Percentiles rank a stretch among this genome's conserved stretches.
phyloP scores from a whole-genome alignment of 352 stramenopile species.

The Aphanomyces stellatus region DNA sequence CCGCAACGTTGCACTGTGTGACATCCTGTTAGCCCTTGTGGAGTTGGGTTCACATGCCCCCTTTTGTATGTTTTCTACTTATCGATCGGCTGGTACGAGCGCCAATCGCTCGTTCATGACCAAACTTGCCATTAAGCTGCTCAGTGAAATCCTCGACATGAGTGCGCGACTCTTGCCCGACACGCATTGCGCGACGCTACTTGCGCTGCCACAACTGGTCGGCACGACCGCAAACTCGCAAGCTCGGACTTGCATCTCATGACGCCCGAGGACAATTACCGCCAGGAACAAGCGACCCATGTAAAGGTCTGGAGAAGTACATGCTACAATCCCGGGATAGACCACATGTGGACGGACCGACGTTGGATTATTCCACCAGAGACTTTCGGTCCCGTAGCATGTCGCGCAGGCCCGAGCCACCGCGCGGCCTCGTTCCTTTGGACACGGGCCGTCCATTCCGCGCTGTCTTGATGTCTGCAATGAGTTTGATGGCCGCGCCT shows the following conservation, averaged over 20 bases:
- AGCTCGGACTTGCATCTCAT: slow-evolving; percentile 26
- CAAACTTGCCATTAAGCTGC: slow-evolving; percentile 69
- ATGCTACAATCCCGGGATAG: too few relatives aligned
- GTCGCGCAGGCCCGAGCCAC: neutral
- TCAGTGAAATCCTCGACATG: slow-evolving; percentile 77
- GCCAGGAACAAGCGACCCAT: slow-evolving; percentile 81
- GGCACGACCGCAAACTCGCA: slow-evolving; percentile 65
- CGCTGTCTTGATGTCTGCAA: neutral
- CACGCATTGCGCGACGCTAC: slow-evolving; percentile 68
- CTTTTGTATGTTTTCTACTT: neutral
- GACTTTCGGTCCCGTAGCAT: neutral
- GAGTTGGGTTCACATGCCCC: slow-evolving; percentile 47
- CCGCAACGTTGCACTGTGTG: slow-evolving; percentile 82
- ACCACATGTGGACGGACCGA: neutral
- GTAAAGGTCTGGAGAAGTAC: slow-evolving; percentile 75
- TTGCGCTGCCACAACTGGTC: slow-evolving; percentile 69
- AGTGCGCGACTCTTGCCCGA: slow-evolving; percentile 68
- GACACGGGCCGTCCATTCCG: neutral
- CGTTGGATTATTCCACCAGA: neutral
- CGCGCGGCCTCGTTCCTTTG: neutral
- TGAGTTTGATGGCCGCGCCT: slow-evolving; percentile 1
- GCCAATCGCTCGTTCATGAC: slow-evolving; percentile 49
- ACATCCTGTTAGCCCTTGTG: slow-evolving; percentile 72
- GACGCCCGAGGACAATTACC: slow-evolving; percentile 58
- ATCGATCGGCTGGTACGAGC: slow-evolving; percentile 15